phyloP scores from a whole-genome alignment of 2,329 filamentous ascomycete genomes.

The Diaporthe aspalathi region DNA sequence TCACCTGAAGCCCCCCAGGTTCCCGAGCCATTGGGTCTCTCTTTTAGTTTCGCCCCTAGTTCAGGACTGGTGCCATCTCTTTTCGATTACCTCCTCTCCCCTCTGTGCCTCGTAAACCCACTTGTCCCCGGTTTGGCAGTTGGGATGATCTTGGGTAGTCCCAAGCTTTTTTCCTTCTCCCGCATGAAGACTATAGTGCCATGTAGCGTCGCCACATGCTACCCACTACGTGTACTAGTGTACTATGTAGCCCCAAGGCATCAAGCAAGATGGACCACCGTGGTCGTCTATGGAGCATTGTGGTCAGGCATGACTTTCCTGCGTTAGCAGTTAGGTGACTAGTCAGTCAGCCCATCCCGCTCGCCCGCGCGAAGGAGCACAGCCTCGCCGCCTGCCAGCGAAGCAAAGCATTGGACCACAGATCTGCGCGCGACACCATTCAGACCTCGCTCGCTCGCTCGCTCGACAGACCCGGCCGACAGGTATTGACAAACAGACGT shows the following conservation, averaged over 20 bases:
- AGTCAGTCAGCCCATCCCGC: not conserved
- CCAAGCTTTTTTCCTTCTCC: constrained; percentile 24
- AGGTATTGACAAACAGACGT: not conserved
- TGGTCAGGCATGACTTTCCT: not conserved
- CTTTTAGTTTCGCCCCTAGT: constrained; percentile 20
- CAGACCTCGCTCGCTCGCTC: no score
- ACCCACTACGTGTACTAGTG: not conserved
- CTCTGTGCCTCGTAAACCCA: not conserved
- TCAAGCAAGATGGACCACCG: not conserved
- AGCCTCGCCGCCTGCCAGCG: constrained; percentile 27
- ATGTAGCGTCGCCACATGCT: constrained; percentile 24
- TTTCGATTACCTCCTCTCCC: not conserved
- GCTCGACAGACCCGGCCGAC: not conserved
- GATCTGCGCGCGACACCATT: constrained; percentile 17
- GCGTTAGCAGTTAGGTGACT: not conserved
- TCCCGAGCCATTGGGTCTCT: constrained; percentile 24
- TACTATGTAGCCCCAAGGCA: not conserved
- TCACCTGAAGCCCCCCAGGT: constrained; percentile 31
- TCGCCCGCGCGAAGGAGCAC: constrained; percentile 10
- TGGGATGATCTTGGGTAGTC: not conserved
- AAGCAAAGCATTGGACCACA: constrained; percentile 12
- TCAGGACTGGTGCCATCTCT: constrained; percentile 23
- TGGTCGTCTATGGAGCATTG: not conserved
- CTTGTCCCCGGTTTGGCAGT: not conserved
- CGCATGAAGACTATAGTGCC: constrained; percentile 12